A percentile compares a stretch with the other conserved stretches of the same genome.
phyloP scores from a whole-genome alignment of 345 rosid species.

The Eucalyptus cloeziana region DNA sequence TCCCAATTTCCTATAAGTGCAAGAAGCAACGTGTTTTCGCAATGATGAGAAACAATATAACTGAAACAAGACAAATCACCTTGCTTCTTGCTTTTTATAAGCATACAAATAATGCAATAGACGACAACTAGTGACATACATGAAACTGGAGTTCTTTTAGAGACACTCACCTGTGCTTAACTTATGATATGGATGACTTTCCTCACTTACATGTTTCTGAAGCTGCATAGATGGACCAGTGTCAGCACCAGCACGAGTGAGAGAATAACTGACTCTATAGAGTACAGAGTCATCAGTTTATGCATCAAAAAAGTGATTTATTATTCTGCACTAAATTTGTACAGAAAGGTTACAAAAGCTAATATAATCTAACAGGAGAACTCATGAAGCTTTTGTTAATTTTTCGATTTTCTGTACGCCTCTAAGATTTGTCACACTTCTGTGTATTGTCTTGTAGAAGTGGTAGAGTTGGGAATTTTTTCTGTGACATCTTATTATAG shows the following conservation, averaged over 20 bases:
- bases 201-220: constrained; percentile 59
- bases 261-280: not conserved
- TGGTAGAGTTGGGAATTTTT: not conserved
- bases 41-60: not conserved
- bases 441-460: not conserved
- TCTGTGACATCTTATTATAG: not conserved
- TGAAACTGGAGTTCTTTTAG: not conserved
- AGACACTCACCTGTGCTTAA: constrained; percentile 66
- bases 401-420: not conserved
- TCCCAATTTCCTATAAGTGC: constrained; percentile 62
- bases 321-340: not conserved
- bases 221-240: constrained; percentile 31
- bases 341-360: not conserved
- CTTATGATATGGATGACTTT: constrained; percentile 83
- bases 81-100: not conserved
- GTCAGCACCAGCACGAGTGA: not conserved
- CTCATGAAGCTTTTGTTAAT: not conserved
- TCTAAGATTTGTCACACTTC: not conserved
- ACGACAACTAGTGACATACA: not conserved
- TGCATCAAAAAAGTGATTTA: not conserved
- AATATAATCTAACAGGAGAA: not conserved
- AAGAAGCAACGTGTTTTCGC: not conserved
- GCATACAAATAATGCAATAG: not conserved
- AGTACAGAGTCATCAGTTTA: not conserved
- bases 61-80: not conserved